Evolutionary conservation across 805 yeast genomes (phyloP).

Genomic region (Saturnispora hagleri): DNA sequence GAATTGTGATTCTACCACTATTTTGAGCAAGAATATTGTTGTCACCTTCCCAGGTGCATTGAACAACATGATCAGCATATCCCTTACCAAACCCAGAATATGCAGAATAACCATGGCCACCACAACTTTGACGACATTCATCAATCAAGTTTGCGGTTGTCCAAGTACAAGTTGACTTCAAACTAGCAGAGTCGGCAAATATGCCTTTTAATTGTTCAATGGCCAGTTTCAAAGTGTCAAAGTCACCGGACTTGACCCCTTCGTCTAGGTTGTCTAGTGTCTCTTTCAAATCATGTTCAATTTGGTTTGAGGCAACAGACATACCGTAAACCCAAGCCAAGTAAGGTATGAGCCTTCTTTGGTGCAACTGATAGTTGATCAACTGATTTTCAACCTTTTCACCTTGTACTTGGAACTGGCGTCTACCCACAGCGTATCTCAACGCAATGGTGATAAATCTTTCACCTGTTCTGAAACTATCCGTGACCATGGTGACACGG

Average conservation of each 20-base stretch:
- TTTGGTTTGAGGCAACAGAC: slow-evolving; percentile 59
- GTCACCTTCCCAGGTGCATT: slow-evolving; percentile 98
- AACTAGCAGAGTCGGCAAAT: slow-evolving; percentile 77
- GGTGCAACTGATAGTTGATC: slow-evolving; percentile 83
- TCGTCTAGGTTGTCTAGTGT: slow-evolving; percentile 47
- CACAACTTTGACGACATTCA: slow-evolving; percentile 87
- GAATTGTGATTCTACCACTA: slow-evolving; percentile 70
- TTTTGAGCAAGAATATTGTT: slow-evolving; percentile 79
- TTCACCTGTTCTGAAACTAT: slow-evolving; percentile 73
- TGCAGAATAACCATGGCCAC: slow-evolving; percentile 95
- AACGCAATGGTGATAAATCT: slow-evolving; percentile 76
- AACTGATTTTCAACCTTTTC: slow-evolving; percentile 55
- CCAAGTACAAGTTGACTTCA: slow-evolving; percentile 90
- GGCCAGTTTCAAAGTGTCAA: slow-evolving; percentile 35
- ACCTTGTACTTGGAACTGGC: slow-evolving; percentile 58
- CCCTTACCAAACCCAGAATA: slow-evolving; percentile 87
- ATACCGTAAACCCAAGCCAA: slow-evolving; percentile 72
- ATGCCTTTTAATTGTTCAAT: slow-evolving; percentile 63
- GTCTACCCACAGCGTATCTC: slow-evolving; percentile 82
- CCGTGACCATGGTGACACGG: slow-evolving; percentile 82
- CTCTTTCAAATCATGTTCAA: slow-evolving; percentile 41
- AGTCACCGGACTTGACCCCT: slow-evolving; percentile 40
- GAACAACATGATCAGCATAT: slow-evolving; percentile 91
- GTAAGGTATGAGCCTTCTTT: slow-evolving; percentile 77
- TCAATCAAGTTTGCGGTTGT: slow-evolving; percentile 69